Evolutionary conservation across 139 green algal genomes (phyloP).

Genomic region (Coelastrella sp.): DNA sequence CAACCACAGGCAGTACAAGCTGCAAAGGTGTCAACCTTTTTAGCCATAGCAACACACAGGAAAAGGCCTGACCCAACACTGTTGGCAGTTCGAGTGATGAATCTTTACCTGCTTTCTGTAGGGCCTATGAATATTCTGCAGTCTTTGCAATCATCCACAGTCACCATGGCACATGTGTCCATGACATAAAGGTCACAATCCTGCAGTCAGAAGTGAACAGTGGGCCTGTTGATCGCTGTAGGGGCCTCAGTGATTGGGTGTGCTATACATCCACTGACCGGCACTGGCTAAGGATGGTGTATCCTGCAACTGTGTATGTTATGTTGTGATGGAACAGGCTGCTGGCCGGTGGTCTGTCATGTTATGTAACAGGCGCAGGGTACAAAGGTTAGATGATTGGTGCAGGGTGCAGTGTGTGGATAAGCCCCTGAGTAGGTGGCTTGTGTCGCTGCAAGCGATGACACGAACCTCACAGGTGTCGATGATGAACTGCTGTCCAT

Average conservation of each 20-base stretch:
- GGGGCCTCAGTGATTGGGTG: neutral
- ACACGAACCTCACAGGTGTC: constrained; percentile 63
- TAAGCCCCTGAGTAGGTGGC: no score
- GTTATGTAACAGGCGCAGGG: no score
- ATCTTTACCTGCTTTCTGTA: constrained; percentile 55
- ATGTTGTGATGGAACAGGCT: no score
- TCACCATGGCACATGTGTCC: constrained; percentile 69
- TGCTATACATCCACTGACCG: neutral
- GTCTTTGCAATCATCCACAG: constrained; percentile 75
- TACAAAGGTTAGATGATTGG: no score
- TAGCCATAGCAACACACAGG: neutral
- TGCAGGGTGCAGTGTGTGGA: neutral
- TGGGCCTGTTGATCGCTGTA: neutral
- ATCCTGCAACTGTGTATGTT: no score
- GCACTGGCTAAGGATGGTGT: neutral
- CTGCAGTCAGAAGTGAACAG: constrained; percentile 34
- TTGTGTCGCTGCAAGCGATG: no score
- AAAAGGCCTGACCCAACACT: neutral
- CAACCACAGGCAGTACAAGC: no score
- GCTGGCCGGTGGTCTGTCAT: no score
- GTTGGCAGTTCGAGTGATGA: neutral
- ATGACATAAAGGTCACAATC: constrained; percentile 78
- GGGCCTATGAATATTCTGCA: constrained; percentile 79
- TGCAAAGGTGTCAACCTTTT: neutral
- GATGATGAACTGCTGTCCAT: constrained; percentile 77